Conservation (phyloP, 768 basidiomycete species). For the Rhodosporidiobolus sp. region DNA sequence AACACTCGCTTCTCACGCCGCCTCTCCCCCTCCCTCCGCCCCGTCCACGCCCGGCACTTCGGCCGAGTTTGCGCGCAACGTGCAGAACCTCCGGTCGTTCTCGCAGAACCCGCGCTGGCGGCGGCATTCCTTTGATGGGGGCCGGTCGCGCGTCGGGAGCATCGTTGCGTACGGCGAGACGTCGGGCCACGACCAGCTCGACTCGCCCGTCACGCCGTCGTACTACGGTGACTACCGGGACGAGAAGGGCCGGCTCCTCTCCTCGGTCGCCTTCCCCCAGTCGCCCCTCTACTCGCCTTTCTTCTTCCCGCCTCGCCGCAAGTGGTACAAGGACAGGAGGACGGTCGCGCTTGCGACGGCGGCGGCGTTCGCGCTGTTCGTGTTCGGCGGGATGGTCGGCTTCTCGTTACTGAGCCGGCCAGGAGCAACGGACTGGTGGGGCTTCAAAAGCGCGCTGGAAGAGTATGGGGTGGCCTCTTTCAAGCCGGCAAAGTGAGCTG, state of each 20-base stretch:
- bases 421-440: conserved; percentile 1
- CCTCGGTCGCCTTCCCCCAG: not conserved
- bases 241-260: conserved; percentile 12
- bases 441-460: conserved; percentile 7
- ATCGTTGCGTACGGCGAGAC: not conserved
- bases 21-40: not conserved
- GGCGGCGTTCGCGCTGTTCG: conserved; percentile 4
- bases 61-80: conserved; percentile 7
- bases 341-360: not conserved
- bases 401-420: not conserved
- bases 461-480: not conserved
- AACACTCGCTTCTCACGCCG: not conserved
- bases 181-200: not conserved
- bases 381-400: conserved; percentile 2
- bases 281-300: conserved; percentile 11
- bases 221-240: not conserved
- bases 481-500: not conserved
- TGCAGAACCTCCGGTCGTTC: not conserved
- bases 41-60: not conserved
- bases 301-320: too few relatives aligned
- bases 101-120: conserved; percentile 3
- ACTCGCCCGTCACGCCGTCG: not conserved
- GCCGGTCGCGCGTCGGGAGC: not conserved
- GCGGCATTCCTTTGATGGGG: conserved; percentile 14
- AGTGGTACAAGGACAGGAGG: not conserved